Evolutionary conservation across 805 yeast genomes (phyloP).

Genomic region (Scheffersomyces lignosus): DNA sequence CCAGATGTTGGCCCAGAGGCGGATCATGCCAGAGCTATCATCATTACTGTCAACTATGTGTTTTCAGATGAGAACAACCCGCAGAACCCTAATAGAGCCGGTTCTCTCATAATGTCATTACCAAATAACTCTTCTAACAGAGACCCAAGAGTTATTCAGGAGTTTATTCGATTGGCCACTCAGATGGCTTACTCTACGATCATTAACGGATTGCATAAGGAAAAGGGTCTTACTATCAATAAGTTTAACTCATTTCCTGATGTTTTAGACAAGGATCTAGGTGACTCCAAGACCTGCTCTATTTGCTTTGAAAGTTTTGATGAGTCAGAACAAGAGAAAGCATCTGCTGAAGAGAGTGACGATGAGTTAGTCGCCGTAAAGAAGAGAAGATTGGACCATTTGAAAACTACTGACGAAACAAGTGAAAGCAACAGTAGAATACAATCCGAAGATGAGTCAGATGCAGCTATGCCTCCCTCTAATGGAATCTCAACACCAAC

Average conservation of each 20-base stretch:
- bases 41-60: slow-evolving; percentile 45
- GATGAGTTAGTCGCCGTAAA: slow-evolving; percentile 5
- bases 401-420: neutral
- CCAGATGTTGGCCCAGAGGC: slow-evolving; percentile 2
- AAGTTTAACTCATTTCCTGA: slow-evolving; percentile 53
- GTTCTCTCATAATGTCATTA: slow-evolving; percentile 61
- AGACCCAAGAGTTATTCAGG: slow-evolving; percentile 60
- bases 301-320: slow-evolving; percentile 43
- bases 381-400: slow-evolving; percentile 3
- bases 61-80: slow-evolving; percentile 43
- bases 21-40: slow-evolving; percentile 32
- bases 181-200: slow-evolving; percentile 68
- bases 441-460: slow-evolving; percentile 1
- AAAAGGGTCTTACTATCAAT: slow-evolving; percentile 53
- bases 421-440: neutral
- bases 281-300: slow-evolving; percentile 47
- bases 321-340: slow-evolving; percentile 3
- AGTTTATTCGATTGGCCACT: slow-evolving; percentile 65
- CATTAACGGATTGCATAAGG: slow-evolving; percentile 47
- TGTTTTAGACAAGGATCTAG: slow-evolving; percentile 27
- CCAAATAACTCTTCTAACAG: slow-evolving; percentile 64
- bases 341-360: neutral
- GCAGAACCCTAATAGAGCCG: slow-evolving; percentile 44
- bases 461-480: neutral
- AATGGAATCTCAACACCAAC: slow-evolving; percentile 1